A percentile compares a stretch with the other conserved stretches of the same genome.
These are phyloP conservation scores for Nemania sp. DNA, from an alignment of 2,329 filamentous ascomycete genomes.

Conservation along the genomic window DNA sequence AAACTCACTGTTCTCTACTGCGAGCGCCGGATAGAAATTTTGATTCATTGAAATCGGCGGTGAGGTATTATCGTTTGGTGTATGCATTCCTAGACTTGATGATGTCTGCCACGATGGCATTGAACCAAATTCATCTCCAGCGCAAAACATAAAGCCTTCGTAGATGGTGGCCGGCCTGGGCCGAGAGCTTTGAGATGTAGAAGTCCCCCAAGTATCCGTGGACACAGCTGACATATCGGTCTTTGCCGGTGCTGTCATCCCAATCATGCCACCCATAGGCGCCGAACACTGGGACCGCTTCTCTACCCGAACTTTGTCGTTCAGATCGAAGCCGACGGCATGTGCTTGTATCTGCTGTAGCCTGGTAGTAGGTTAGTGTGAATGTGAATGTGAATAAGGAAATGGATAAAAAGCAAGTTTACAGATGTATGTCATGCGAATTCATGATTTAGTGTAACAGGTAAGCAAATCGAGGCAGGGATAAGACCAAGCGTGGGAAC, in stretches of 20 bases:
- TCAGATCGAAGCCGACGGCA: constrained; percentile 53
- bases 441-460: constrained; percentile 51
- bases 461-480: constrained; percentile 40
- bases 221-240: constrained; percentile 51
- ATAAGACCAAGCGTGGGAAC: constrained; percentile 44
- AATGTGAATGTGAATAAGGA: constrained; percentile 17
- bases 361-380: constrained; percentile 47
- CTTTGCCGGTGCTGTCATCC: constrained; percentile 52
- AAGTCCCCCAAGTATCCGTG: constrained; percentile 58
- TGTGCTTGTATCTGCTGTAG: constrained; percentile 53
- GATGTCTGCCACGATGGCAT: constrained; percentile 61
- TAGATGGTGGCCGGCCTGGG: constrained; percentile 63
- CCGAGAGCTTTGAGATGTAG: constrained; percentile 53
- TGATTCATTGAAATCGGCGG: constrained; percentile 62
- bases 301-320: constrained; percentile 53
- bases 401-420: constrained; percentile 40
- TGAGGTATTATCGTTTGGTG: constrained; percentile 55
- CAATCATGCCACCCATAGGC: constrained; percentile 54
- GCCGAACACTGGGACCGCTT: constrained; percentile 47
- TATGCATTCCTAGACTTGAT: constrained; percentile 54
- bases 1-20: constrained; percentile 54
- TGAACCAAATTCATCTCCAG: constrained; percentile 56
- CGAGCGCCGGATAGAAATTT: constrained; percentile 56
- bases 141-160: constrained; percentile 63
- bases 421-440: constrained; percentile 56